These are phyloP conservation scores for Penicillium samsonianum DNA, from an alignment of 495 filamentous ascomycete species.

Conservation along the genomic window DNA sequence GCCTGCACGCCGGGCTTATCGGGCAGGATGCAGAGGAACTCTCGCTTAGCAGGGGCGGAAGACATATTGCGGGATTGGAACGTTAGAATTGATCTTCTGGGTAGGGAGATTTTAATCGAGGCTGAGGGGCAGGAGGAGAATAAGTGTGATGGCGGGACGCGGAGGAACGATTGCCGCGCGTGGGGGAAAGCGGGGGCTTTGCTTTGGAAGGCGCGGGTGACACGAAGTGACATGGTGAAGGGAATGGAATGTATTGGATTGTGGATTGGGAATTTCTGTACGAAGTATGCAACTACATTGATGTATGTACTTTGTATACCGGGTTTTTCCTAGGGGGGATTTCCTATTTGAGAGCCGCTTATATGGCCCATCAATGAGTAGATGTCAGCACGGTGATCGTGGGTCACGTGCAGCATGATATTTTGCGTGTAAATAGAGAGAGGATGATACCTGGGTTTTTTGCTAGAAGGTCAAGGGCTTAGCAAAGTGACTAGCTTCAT, in stretches of 20 bases:
- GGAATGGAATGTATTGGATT: background rate
- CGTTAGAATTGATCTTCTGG: background rate
- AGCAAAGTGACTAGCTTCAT: too few relatives aligned
- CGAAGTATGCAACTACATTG: background rate
- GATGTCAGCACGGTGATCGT: background rate
- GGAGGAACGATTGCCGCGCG: constrained; percentile 21
- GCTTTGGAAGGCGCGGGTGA: constrained; percentile 8
- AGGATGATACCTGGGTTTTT: too few relatives aligned
- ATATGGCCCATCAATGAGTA: background rate
- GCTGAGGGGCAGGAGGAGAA: constrained; percentile 1
- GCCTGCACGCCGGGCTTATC: constrained; percentile 67
- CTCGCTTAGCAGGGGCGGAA: constrained; percentile 54
- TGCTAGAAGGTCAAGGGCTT: too few relatives aligned
- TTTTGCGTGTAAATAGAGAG: too few relatives aligned
- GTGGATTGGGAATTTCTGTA: background rate
- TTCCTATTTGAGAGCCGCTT: background rate
- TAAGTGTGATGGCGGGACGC: constrained; percentile 7
- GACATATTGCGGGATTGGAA: constrained; percentile 30
- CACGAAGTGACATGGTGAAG: constrained; percentile 1
- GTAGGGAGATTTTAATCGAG: background rate
- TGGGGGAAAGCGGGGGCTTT: constrained; percentile 28
- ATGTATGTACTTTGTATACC: background rate
- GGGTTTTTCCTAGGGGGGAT: background rate
- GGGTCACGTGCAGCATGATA: background rate
- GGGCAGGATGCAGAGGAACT: constrained; percentile 85